Evolutionary conservation across 768 basidiomycete genomes (phyloP), one percentile per base, ranked within the genome.

Genomic region (Suillus alpinus): DNA sequence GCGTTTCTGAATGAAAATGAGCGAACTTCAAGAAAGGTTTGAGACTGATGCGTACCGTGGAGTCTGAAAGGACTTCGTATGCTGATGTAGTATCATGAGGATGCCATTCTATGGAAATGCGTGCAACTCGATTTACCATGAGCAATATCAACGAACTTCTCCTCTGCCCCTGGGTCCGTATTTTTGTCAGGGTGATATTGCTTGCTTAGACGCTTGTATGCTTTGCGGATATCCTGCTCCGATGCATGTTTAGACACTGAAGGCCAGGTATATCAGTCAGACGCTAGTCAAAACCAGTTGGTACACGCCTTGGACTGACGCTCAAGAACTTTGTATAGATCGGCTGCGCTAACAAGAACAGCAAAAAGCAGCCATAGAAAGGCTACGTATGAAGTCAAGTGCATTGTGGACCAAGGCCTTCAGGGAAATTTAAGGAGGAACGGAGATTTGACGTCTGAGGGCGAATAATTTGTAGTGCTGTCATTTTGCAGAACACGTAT

Each of bases 121-220:
- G 26, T 55, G 16, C 13, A 37, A 29, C 23, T 26, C 23, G 16
- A 72, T 84, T 63, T 68, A 95, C 95, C 94, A 68, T 89, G 86
- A 20, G 94, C 90, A 69, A 97, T 89, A 64, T 96, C 88, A 23
- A 97, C 92, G 72, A 98, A 98, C 70, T 82, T 89, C 59, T 84
- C 84, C 69, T 94, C 89, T 13, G 94, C 91, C 2, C 79, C 87
- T 58, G 87, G 83, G 16, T 91, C 91, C 68, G 88, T 89, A 75
- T 95, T 97, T 80, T 96, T 97, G 80, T 99, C 96, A 0, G 96
- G 96, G 69, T 98, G 95, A 59, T 83, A 94, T 76, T 88, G 92
- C 68, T 86, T 86, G 73, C 92, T 93, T 18, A 95, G 80, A 67
- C 86, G 87, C 74, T 94, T 94, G 77, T 97, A 98, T 3, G 95